phyloP scores from a whole-genome alignment of 148 eudicot genomes.

The Chenopodium suecicum region DNA sequence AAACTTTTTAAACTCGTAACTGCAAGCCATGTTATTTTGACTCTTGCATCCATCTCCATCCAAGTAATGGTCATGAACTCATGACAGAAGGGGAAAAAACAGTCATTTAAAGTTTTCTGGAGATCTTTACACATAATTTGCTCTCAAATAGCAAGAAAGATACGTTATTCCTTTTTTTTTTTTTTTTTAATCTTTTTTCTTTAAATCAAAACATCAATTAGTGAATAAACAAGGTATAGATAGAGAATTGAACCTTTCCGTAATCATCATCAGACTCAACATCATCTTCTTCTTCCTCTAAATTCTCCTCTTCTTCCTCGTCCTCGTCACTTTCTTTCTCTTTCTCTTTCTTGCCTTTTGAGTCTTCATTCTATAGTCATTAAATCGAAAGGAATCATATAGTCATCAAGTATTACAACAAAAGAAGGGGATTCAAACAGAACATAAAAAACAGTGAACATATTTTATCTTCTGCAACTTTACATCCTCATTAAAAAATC shows the following conservation, averaged over 20 bases:
- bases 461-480: background rate
- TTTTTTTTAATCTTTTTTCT: too few relatives aligned
- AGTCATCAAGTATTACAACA: background rate
- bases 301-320: constrained; percentile 24
- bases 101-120: background rate
- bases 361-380: constrained; percentile 18
- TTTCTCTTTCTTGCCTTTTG: constrained; percentile 11
- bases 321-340: constrained; percentile 28
- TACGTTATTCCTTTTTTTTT: background rate
- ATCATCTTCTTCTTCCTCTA: constrained; percentile 24
- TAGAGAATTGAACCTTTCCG: constrained; percentile 10
- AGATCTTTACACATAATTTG: background rate
- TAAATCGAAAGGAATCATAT: background rate
- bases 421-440: background rate
- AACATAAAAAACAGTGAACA: background rate
- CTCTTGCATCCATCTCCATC: background rate
- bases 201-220: background rate
- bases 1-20: background rate
- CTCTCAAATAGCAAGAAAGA: background rate
- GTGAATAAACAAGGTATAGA: background rate
- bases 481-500: background rate
- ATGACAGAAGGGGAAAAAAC: background rate
- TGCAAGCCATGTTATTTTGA: background rate
- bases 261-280: constrained; percentile 22
- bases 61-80: background rate